Base-by-base conservation (phyloP, 2,329 filamentous ascomycete genomes). In the Neofusicoccum sp. region DNA sequence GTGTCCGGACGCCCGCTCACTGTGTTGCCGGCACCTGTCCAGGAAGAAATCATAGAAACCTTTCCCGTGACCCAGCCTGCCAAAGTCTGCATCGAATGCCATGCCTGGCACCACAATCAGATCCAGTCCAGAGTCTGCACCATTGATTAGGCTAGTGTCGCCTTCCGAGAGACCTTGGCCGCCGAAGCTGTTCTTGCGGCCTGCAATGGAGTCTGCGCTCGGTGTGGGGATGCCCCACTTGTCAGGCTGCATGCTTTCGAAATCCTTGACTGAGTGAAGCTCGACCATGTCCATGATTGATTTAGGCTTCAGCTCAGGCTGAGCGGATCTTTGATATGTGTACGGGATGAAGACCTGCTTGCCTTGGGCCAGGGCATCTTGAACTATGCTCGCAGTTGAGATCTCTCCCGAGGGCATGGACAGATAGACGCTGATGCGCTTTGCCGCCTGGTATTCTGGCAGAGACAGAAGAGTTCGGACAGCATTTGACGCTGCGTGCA, bases 31-130 rank as follows among this genome's bases (percentile, higher is more conserved):
- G 82, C 93, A 96, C 67, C 88, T 86, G 69, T 88, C 85, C 71
- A 99, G 78, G 75, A 96, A 99, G 74, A 87, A 89, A 78, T 99
- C 95, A 80, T 99, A 99, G 78, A 96, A 99, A 33, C 95, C 95
- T 75, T 91, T 96, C 61, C 95, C 95, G 75, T 99, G 95, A 41
- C 95, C 95, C 20, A 98, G 82, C 67, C 95, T 84, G 66, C 88
- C 85, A 63, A 95, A 83, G 11, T 78, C 79, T 3, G 80, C 80
- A 73, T 97, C 93, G 75, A 99, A 99, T 3, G 91, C 93, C 69
- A 99, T 90, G 11, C 93, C 95, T 1, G 95, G 95, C 81, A 98
- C 85, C 30, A 99, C 82, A 65, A 99, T 89, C 65, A 99, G 75
- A 73, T 99, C 93, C 43, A 99, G 79, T 7, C 83, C 83, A 31